phyloP scores from a whole-genome alignment of 78 protist species.

The Polysphondylium violaceum region DNA sequence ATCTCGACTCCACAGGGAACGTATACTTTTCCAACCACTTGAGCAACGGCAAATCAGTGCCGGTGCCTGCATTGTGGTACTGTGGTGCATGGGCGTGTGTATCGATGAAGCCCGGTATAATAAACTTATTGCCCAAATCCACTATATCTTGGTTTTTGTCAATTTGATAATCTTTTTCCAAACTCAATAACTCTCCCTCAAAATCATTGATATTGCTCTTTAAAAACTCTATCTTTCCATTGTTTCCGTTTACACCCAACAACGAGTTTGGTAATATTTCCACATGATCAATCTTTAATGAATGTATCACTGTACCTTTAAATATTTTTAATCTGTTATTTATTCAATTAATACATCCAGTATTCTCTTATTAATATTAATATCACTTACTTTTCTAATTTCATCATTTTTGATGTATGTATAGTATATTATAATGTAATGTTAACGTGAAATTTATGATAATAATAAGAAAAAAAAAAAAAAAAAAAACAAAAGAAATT shows the following conservation, averaged over 20 bases:
- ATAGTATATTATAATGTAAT: too few species aligned
- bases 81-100: constrained; percentile 96
- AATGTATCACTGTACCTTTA: constrained; percentile 79
- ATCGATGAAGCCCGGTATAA: constrained; percentile 94
- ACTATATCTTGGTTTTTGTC: not conserved
- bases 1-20: constrained; percentile 87
- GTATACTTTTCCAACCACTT: constrained; percentile 96
- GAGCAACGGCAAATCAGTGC: constrained; percentile 86
- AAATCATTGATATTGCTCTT: not conserved
- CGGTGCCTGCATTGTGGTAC: constrained; percentile 87
- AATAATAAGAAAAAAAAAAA: too few species aligned
- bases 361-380: too few species aligned
- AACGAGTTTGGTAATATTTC: constrained; percentile 31
- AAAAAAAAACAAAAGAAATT: too few species aligned
- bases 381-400: too few species aligned
- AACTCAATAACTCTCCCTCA: not conserved
- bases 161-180: not conserved
- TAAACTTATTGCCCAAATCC: constrained; percentile 74
- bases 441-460: too few species aligned
- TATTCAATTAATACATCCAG: not conserved
- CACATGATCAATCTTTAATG: constrained; percentile 28
- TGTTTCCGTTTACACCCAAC: constrained; percentile 56
- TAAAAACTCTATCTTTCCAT: constrained; percentile 6
- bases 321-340: constrained; percentile 36
- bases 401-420: too few species aligned